These are phyloP conservation scores for Ramalina intermedia DNA, from an alignment of 495 filamentous ascomycete genomes.

Conservation along the genomic window DNA sequence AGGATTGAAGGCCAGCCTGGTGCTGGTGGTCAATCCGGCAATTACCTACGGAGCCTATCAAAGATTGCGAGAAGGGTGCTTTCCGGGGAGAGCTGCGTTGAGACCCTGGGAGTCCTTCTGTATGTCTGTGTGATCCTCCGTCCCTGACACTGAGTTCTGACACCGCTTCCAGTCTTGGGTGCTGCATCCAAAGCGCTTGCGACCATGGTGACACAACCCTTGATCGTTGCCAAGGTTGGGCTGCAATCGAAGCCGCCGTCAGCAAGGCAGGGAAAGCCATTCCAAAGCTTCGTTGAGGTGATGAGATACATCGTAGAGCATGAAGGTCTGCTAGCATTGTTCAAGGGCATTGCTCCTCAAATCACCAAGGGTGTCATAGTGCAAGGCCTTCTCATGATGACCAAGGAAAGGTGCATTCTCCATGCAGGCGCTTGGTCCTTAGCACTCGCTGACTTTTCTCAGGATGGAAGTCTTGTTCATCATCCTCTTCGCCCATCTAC, in stretches of 20 bases:
- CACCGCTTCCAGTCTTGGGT: conserved; percentile 52
- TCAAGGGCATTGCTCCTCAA: conserved; percentile 95
- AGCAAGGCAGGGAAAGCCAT: conserved; percentile 72
- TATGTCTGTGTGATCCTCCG: conserved; percentile 31
- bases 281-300: conserved; percentile 88
- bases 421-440: conserved; percentile 9
- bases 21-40: conserved; percentile 89
- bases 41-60: conserved; percentile 99
- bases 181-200: conserved; percentile 87
- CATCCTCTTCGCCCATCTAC: conserved; percentile 68
- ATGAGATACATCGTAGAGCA: conserved; percentile 85
- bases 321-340: conserved; percentile 68
- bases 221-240: conserved; percentile 97
- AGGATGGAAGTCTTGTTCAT: conserved; percentile 88
- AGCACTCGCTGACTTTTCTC: conserved; percentile 16
- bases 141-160: background rate
- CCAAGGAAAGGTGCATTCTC: conserved; percentile 72
- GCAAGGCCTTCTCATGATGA: conserved; percentile 97
- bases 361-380: conserved; percentile 86
- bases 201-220: conserved; percentile 82
- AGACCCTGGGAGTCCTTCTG: conserved; percentile 82
- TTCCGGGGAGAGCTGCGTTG: conserved; percentile 61
- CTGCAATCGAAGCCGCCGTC: conserved; percentile 86
- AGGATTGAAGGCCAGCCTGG: conserved; percentile 89
- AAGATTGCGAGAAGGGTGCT: conserved; percentile 64